phyloP scores from a whole-genome alignment of 2,329 filamentous ascomycete genomes.

The Aspergillus novoparasiticus region DNA sequence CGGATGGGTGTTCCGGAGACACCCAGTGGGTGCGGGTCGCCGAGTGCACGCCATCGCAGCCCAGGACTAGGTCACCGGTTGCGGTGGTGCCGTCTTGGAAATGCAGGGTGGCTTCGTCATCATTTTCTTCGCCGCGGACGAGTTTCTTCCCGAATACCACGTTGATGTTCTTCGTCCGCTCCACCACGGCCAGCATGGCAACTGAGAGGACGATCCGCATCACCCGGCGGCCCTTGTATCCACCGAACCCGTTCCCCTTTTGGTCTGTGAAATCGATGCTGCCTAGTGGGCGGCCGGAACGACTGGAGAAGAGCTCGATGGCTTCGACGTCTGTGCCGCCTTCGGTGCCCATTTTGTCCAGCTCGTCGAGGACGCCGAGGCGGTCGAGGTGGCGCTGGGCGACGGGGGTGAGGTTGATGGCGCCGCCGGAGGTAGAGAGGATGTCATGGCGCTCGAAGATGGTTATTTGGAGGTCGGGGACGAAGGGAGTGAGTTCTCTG shows the following conservation, averaged over 20 bases:
- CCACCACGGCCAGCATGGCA: slow-evolving; percentile 42
- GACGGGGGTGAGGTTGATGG: slow-evolving; percentile 49
- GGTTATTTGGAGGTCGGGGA: slow-evolving; percentile 39
- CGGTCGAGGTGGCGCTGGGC: slow-evolving; percentile 47
- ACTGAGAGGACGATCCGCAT: slow-evolving; percentile 46
- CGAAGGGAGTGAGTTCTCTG: slow-evolving; percentile 34
- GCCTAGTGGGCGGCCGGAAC: slow-evolving; percentile 42
- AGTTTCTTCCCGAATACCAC: slow-evolving; percentile 48
- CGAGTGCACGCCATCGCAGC: slow-evolving; percentile 46
- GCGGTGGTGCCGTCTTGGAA: slow-evolving; percentile 42
- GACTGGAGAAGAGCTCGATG: slow-evolving; percentile 45
- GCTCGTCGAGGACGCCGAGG: slow-evolving; percentile 42
- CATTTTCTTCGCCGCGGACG: slow-evolving; percentile 35
- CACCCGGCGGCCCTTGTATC: slow-evolving; percentile 45
- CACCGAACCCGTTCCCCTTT: slow-evolving; percentile 40
- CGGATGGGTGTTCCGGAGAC: slow-evolving; percentile 35
- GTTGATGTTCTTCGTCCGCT: slow-evolving; percentile 39
- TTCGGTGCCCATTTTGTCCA: slow-evolving; percentile 42
- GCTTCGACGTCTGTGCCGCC: slow-evolving; percentile 44
- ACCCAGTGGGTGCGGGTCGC: slow-evolving; percentile 37
- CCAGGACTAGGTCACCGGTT: slow-evolving; percentile 40
- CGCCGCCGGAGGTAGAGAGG: slow-evolving; percentile 47
- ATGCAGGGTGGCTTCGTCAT: slow-evolving; percentile 33
- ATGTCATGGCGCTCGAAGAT: slow-evolving; percentile 45
- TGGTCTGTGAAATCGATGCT: slow-evolving; percentile 42